Evolutionary conservation across 2,329 filamentous ascomycete species (phyloP).

Genomic region (Colletotrichum viniferum): DNA sequence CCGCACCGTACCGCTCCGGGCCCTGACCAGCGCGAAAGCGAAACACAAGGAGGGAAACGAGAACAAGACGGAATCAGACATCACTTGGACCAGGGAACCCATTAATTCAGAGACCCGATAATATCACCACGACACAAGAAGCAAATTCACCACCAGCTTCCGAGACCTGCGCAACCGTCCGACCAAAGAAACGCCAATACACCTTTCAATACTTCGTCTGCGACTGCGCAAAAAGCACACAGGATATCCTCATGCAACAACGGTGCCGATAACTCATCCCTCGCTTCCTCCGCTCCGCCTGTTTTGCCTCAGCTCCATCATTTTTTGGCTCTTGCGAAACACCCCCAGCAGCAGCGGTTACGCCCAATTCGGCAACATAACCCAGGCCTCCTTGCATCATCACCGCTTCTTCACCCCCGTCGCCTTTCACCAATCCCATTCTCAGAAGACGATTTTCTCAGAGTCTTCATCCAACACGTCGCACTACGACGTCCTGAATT

Average conservation of each 20-base stretch:
- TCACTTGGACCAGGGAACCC: not conserved
- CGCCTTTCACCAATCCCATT: slow-evolving; percentile 19
- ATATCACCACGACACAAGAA: slow-evolving; percentile 7
- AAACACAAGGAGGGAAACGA: not conserved
- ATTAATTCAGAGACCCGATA: slow-evolving; percentile 19
- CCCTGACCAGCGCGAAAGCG: not conserved
- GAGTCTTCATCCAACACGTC: slow-evolving; percentile 20
- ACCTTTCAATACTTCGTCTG: not conserved
- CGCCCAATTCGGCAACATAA: slow-evolving; percentile 35
- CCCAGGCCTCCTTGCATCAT: slow-evolving; percentile 26
- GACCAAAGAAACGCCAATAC: not conserved
- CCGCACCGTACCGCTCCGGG: not conserved
- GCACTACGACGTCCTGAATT: slow-evolving; percentile 17
- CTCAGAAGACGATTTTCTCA: slow-evolving; percentile 38
- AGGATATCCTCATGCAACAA: slow-evolving; percentile 17
- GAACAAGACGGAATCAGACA: not conserved
- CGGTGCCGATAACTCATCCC: slow-evolving; percentile 30
- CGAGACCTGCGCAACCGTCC: slow-evolving; percentile 24
- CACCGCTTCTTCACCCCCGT: slow-evolving; percentile 23
- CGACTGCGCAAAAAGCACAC: slow-evolving; percentile 3
- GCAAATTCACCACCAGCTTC: slow-evolving; percentile 11
- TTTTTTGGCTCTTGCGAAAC: slow-evolving; percentile 30
- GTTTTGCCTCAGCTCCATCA: slow-evolving; percentile 23
- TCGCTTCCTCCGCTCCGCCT: slow-evolving; percentile 23
- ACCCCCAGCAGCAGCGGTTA: slow-evolving; percentile 37